Percentiles rank a stretch among this genome's conserved stretches.
phyloP scores from a whole-genome alignment of 2,329 filamentous ascomycete species.

The Nectriaceae sp. region DNA sequence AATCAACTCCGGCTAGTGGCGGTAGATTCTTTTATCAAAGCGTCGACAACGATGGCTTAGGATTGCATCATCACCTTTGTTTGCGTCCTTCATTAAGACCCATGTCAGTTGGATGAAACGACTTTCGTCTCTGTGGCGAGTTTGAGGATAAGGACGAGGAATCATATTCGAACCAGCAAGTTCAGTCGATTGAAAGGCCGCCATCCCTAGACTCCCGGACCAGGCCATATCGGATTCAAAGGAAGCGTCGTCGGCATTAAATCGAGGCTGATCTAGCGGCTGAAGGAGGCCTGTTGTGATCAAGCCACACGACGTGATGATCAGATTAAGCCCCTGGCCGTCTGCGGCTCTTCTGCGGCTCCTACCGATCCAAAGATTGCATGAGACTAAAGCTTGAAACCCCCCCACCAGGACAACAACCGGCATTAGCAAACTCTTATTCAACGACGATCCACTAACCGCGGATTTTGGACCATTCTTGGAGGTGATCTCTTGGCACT shows the following conservation, averaged over 20 bases:
- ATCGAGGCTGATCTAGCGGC: too few species aligned
- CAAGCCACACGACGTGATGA: neutral
- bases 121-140: too few species aligned
- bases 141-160: too few species aligned
- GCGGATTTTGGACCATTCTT: constrained; percentile 9
- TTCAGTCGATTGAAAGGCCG: too few species aligned
- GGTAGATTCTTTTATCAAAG: neutral
- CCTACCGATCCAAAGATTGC: constrained; percentile 24
- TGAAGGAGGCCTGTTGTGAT: neutral
- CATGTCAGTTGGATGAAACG: too few species aligned
- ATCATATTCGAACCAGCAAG: too few species aligned
- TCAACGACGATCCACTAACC: constrained; percentile 29
- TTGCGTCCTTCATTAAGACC: constrained; percentile 1
- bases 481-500: constrained; percentile 6
- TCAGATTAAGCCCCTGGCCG: neutral
- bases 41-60: neutral
- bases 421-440: constrained; percentile 32
- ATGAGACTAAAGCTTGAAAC: constrained; percentile 3
- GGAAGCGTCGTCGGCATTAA: too few species aligned
- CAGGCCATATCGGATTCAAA: too few species aligned
- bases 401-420: constrained; percentile 18
- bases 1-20: neutral
- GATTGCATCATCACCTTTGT: neutral
- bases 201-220: too few species aligned
- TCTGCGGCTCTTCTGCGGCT: constrained; percentile 18